Percentiles rank a stretch among this genome's conserved stretches.
Evolutionary conservation across 192 early-diverging fungal species (phyloP).

Genomic region (Linnemannia zychae): DNA sequence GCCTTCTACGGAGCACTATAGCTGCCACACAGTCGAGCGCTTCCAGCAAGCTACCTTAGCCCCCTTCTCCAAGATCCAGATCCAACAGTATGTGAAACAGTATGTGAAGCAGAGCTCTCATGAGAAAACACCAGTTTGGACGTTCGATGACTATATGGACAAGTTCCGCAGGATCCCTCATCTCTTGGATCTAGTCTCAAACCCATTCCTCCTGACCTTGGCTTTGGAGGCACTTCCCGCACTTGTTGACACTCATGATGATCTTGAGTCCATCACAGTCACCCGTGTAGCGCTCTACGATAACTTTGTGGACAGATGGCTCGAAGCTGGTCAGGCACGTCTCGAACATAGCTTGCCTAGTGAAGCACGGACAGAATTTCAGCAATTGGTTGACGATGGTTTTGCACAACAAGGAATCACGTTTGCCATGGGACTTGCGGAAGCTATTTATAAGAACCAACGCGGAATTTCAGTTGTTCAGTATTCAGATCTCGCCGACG

Average conservation of each 20-base stretch:
- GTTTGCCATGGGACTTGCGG: no score
- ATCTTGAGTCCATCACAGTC: neutral
- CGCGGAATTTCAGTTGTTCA: no score
- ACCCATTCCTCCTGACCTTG: neutral
- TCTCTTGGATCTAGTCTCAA: neutral
- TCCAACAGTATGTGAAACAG: neutral
- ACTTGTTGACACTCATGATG: neutral
- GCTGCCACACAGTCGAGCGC: no score
- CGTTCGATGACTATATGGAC: neutral
- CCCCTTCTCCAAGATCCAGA: neutral
- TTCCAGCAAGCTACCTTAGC: neutral
- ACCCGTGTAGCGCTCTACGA: neutral
- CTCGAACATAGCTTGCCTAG: neutral
- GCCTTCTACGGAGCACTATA: neutral
- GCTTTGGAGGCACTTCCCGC: neutral
- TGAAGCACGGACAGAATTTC: no score
- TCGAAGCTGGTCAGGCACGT: neutral
- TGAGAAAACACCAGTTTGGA: neutral
- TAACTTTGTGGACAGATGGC: neutral
- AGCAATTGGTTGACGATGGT: no score
- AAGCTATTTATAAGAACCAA: no score
- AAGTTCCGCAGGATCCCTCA: slow-evolving; percentile 1
- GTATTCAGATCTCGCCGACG: no score
- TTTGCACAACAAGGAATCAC: no score
- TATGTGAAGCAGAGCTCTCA: neutral